phyloP scores from a whole-genome alignment of 176 grass and related monocot species.

The Coix lacrymajobi region DNA sequence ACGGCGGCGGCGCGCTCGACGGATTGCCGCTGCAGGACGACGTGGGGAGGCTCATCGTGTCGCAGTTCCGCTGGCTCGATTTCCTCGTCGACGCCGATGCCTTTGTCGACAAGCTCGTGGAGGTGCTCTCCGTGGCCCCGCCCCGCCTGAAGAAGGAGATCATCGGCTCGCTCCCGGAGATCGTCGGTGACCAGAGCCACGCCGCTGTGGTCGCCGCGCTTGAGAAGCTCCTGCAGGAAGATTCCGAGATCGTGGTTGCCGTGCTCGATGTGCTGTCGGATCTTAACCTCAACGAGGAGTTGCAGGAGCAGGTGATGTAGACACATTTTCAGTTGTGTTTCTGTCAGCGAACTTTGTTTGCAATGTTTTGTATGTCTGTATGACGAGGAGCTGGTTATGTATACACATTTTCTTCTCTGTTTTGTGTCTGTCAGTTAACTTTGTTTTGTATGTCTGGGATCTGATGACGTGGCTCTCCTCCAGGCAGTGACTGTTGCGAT shows the following conservation, averaged over 20 bases:
- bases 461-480: neutral
- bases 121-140: slow-evolving; percentile 81
- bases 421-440: neutral
- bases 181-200: slow-evolving; percentile 70
- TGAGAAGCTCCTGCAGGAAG: slow-evolving; percentile 66
- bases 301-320: slow-evolving; percentile 74
- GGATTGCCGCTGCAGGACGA: slow-evolving; percentile 62
- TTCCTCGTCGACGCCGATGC: slow-evolving; percentile 60
- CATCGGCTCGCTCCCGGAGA: slow-evolving; percentile 85
- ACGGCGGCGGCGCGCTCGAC: slow-evolving; percentile 15
- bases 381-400: neutral
- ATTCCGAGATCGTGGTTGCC: slow-evolving; percentile 66
- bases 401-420: neutral
- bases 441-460: neutral
- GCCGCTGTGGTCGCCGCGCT: slow-evolving; percentile 52
- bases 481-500: slow-evolving; percentile 79
- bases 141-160: slow-evolving; percentile 84
- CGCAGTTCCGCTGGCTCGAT: slow-evolving; percentile 79
- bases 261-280: slow-evolving; percentile 77
- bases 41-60: slow-evolving; percentile 57
- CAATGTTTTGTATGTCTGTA: neutral
- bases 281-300: slow-evolving; percentile 61
- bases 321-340: neutral
- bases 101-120: slow-evolving; percentile 66
- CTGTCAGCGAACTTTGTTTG: neutral